These are phyloP conservation scores for Pyrenula aspistea DNA, from an alignment of 495 filamentous ascomycete species.

Conservation along the genomic window DNA sequence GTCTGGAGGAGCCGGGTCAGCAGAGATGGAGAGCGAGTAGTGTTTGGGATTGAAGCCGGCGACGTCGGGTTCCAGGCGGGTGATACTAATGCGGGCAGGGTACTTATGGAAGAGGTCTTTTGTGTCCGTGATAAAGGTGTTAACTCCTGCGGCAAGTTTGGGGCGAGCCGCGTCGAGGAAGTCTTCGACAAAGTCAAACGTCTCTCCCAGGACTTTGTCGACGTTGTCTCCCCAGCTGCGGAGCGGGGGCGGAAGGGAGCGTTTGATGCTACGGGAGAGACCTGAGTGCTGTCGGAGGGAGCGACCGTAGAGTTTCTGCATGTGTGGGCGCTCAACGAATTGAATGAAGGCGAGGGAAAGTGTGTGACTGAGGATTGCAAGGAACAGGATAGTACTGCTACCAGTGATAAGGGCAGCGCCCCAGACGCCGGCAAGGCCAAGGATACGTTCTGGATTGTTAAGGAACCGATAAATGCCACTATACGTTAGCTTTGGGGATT, in stretches of 20 bases:
- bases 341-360: slow-evolving; percentile 81
- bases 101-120: slow-evolving; percentile 80
- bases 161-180: slow-evolving; percentile 79
- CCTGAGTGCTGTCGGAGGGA: slow-evolving; percentile 78
- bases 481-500: slow-evolving; percentile 78
- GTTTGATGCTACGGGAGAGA: slow-evolving; percentile 77
- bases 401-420: slow-evolving; percentile 86
- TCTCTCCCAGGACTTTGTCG: slow-evolving; percentile 75
- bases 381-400: slow-evolving; percentile 67
- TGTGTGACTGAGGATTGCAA: slow-evolving; percentile 77
- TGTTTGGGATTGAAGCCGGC: slow-evolving; percentile 74
- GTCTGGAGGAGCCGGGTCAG: slow-evolving; percentile 39
- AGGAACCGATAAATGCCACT: slow-evolving; percentile 94
- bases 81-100: slow-evolving; percentile 78
- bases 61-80: slow-evolving; percentile 60
- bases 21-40: slow-evolving; percentile 67
- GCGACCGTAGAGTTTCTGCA: slow-evolving; percentile 93
- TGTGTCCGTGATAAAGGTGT: slow-evolving; percentile 78
- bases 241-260: slow-evolving; percentile 74
- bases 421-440: slow-evolving; percentile 94
- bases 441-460: slow-evolving; percentile 91
- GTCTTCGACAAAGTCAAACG: slow-evolving; percentile 80
- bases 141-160: slow-evolving; percentile 76
- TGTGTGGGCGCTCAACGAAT: slow-evolving; percentile 89
- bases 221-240: slow-evolving; percentile 68